phyloP scores from a whole-genome alignment of 495 filamentous ascomycete species.

The Talaromyces wortmannii region DNA sequence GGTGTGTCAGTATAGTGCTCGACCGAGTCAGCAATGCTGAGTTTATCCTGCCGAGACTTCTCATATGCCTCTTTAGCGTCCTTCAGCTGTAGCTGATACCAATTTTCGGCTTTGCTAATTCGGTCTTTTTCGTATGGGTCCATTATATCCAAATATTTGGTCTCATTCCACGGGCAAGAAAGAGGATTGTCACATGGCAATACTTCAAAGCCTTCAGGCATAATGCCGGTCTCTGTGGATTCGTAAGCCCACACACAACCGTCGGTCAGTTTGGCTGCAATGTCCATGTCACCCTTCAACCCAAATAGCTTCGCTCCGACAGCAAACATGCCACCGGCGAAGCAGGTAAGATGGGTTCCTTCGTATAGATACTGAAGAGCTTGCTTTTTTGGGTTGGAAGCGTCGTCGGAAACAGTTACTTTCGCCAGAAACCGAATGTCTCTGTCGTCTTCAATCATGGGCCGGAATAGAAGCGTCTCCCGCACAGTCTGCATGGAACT shows the following conservation, averaged over 20 bases:
- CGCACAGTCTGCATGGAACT: constrained; percentile 62
- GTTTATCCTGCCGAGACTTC: background rate
- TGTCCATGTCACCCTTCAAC: constrained; percentile 69
- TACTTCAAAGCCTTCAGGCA: constrained; percentile 71
- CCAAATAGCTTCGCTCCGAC: constrained; percentile 84
- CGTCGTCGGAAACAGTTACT: constrained; percentile 29
- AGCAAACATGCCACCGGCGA: constrained; percentile 89
- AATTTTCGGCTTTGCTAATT: constrained; percentile 16
- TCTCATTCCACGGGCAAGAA: constrained; percentile 74
- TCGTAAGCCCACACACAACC: constrained; percentile 95
- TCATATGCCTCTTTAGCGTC: constrained; percentile 2
- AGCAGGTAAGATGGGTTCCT: constrained; percentile 77
- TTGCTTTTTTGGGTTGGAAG: constrained; percentile 18
- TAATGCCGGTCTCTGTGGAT: constrained; percentile 73
- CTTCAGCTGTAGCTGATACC: constrained; percentile 20
- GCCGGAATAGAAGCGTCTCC: constrained; percentile 74
- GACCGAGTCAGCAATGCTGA: background rate
- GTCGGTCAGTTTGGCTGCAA: constrained; percentile 77
- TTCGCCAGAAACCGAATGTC: constrained; percentile 68
- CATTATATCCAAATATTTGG: constrained; percentile 48
- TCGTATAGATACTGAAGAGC: constrained; percentile 47
- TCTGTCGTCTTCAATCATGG: constrained; percentile 65
- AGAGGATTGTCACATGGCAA: constrained; percentile 59
- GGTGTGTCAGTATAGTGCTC: background rate
- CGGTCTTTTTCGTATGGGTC: constrained; percentile 41